Percentiles rank a stretch among this genome's conserved stretches.
Conservation (phyloP, 495 filamentous ascomycete species). For the Neurospora tetrasperma region DNA sequence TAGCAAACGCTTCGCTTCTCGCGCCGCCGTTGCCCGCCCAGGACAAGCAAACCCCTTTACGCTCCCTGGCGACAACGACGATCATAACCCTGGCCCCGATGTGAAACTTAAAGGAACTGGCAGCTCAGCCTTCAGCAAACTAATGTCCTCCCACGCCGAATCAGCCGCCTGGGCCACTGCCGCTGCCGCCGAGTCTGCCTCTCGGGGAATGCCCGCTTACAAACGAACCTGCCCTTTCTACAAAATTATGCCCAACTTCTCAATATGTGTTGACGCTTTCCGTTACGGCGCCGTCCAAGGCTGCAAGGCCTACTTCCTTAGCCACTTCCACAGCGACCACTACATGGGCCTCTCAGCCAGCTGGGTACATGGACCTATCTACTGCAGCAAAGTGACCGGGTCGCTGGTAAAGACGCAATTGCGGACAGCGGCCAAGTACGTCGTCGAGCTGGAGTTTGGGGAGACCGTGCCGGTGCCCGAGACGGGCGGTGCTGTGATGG, state of each 20-base stretch:
- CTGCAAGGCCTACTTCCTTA: slow-evolving; percentile 91
- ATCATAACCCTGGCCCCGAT: not conserved
- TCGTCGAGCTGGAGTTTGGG: slow-evolving; percentile 82
- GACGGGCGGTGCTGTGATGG: slow-evolving; percentile 60
- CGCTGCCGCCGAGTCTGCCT: slow-evolving; percentile 64
- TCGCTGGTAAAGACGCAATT: slow-evolving; percentile 84
- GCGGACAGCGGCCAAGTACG: slow-evolving; percentile 72
- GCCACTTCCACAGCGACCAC: slow-evolving; percentile 96
- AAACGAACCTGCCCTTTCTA: slow-evolving; percentile 93
- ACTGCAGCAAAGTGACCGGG: slow-evolving; percentile 84
- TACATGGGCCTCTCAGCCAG: slow-evolving; percentile 82
- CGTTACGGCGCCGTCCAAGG: slow-evolving; percentile 88
- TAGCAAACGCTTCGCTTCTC: slow-evolving; percentile 45
- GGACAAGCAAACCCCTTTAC: slow-evolving; percentile 67
- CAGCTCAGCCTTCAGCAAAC: slow-evolving; percentile 71
- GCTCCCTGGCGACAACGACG: slow-evolving; percentile 26
- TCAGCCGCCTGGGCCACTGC: slow-evolving; percentile 83
- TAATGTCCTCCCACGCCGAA: slow-evolving; percentile 87
- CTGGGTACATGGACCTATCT: slow-evolving; percentile 93
- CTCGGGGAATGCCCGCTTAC: slow-evolving; percentile 82
- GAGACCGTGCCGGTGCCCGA: slow-evolving; percentile 65
- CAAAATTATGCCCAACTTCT: slow-evolving; percentile 89
- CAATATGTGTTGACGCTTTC: slow-evolving; percentile 92
- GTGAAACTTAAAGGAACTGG: not conserved
- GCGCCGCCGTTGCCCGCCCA: slow-evolving; percentile 60